Percentiles rank a stretch among this genome's conserved stretches.
These are phyloP conservation scores for Rhinocladiella similis DNA, from an alignment of 2,329 filamentous ascomycete genomes.

Conservation along the genomic window DNA sequence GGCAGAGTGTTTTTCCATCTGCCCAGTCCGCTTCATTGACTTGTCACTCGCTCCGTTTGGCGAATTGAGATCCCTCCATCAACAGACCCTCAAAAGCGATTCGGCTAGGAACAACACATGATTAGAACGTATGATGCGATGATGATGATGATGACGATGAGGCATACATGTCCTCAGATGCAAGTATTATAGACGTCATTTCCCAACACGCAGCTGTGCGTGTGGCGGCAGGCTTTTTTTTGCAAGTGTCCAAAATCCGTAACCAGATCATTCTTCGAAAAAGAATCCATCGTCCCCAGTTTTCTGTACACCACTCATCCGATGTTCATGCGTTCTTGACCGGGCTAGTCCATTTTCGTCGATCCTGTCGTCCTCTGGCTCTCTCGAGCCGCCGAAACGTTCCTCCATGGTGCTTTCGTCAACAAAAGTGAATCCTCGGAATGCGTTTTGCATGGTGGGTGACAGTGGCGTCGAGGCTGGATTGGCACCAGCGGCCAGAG, in stretches of 20 bases:
- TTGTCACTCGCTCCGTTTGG: neutral
- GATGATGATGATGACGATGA: too few species aligned
- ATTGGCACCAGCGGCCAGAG: conserved; percentile 76
- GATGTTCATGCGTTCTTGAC: conserved; percentile 33
- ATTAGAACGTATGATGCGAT: neutral
- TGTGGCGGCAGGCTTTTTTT: neutral
- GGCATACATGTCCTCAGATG: neutral
- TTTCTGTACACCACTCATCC: conserved; percentile 47
- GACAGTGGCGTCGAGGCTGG: conserved; percentile 89
- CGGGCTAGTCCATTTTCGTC: conserved; percentile 24
- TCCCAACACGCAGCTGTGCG: conserved; percentile 9
- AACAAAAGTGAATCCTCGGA: conserved; percentile 98
- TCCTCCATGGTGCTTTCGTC: conserved; percentile 94
- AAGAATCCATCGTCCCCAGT: conserved; percentile 32
- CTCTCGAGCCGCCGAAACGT: conserved; percentile 60
- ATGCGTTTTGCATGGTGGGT: conserved; percentile 95
- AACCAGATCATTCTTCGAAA: conserved; percentile 22
- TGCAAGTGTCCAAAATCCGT: neutral
- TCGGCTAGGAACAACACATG: neutral
- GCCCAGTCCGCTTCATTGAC: neutral
- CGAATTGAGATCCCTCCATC: neutral
- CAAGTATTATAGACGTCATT: neutral
- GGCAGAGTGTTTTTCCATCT: too few species aligned
- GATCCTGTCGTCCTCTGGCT: conserved; percentile 35
- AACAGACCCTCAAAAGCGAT: neutral